A percentile compares a stretch with the other conserved stretches of the same genome.
Conservation (phyloP, 192 early-diverging fungal genomes). For the Backusella liffmaniae region DNA sequence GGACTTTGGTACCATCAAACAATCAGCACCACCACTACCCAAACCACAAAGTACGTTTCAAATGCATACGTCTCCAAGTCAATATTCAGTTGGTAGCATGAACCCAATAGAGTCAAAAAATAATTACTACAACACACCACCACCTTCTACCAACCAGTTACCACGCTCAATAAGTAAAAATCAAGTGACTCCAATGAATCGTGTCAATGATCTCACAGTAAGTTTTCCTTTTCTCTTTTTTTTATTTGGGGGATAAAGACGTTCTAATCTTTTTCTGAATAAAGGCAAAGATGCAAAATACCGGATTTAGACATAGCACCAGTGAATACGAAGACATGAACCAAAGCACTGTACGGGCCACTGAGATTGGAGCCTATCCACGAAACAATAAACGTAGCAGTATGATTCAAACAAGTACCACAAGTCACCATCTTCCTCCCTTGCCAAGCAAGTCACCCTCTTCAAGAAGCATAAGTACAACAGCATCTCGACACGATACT, state of each 20-base stretch:
- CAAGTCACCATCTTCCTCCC: constrained; percentile 6
- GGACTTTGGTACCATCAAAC: constrained; percentile 57
- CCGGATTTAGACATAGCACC: constrained; percentile 21
- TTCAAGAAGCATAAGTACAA: constrained; percentile 20
- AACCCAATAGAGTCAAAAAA: neutral
- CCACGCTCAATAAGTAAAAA: constrained; percentile 14
- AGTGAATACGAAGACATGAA: constrained; percentile 24
- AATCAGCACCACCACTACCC: constrained; percentile 27
- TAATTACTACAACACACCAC: neutral
- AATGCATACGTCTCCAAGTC: constrained; percentile 3
- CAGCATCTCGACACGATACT: neutral
- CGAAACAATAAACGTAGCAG: constrained; percentile 2
- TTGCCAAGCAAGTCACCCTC: constrained; percentile 9
- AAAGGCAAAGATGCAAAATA: constrained; percentile 20
- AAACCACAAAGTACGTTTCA: neutral
- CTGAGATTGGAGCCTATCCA: constrained; percentile 20
- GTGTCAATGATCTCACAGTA: constrained; percentile 25
- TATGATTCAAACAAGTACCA: constrained; percentile 1
- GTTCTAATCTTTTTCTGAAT: too few relatives aligned
- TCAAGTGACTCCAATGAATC: constrained; percentile 16
- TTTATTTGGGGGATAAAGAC: neutral
- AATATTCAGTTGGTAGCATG: constrained; percentile 16
- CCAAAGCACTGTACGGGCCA: constrained; percentile 28
- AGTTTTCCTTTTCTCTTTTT: too few relatives aligned
- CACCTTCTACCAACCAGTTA: constrained; percentile 4